Conservation (phyloP, 2,329 filamentous ascomycete species). For the Colletotrichum musae region DNA sequence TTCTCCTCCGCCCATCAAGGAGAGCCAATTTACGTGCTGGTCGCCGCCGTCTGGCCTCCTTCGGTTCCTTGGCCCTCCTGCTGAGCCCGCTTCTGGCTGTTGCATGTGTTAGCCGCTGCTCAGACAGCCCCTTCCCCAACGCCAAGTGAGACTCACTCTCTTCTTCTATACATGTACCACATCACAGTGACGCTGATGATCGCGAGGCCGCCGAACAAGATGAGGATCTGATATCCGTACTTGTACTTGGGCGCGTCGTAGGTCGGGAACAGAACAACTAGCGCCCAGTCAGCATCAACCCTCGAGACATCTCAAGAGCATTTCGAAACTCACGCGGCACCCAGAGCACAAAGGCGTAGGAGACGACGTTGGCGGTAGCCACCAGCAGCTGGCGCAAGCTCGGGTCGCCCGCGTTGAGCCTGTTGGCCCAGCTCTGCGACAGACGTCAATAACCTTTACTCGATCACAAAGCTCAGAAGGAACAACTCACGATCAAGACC, state of each 20-base stretch:
- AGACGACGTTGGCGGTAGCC: slow-evolving; percentile 25
- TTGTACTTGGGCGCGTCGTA: slow-evolving; percentile 53
- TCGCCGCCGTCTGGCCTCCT: not conserved
- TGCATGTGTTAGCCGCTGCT: not conserved
- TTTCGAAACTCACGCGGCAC: slow-evolving; percentile 19
- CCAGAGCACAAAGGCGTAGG: slow-evolving; percentile 34
- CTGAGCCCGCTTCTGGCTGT: slow-evolving; percentile 18
- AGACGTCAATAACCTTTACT: not conserved
- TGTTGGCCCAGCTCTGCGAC: slow-evolving; percentile 25
- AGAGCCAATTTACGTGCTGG: too few relatives aligned
- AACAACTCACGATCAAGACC: slow-evolving; percentile 43
- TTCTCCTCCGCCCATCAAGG: not conserved
- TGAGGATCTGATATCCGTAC: slow-evolving; percentile 51
- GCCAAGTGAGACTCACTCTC: slow-evolving; percentile 1
- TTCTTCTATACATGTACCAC: slow-evolving; percentile 34
- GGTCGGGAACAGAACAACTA: slow-evolving; percentile 50
- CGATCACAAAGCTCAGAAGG: too few relatives aligned
- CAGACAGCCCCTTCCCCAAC: rapidly evolving
- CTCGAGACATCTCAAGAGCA: too few relatives aligned
- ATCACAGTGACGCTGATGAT: slow-evolving; percentile 38
- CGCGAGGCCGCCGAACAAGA: slow-evolving; percentile 50
- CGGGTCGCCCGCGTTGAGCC: slow-evolving; percentile 24
- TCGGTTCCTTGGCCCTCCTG: not conserved
- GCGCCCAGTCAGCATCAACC: not conserved
- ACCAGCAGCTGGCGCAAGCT: slow-evolving; percentile 21